Evolutionary conservation across 805 yeast species (phyloP).

Genomic region (Candida schatavii): DNA sequence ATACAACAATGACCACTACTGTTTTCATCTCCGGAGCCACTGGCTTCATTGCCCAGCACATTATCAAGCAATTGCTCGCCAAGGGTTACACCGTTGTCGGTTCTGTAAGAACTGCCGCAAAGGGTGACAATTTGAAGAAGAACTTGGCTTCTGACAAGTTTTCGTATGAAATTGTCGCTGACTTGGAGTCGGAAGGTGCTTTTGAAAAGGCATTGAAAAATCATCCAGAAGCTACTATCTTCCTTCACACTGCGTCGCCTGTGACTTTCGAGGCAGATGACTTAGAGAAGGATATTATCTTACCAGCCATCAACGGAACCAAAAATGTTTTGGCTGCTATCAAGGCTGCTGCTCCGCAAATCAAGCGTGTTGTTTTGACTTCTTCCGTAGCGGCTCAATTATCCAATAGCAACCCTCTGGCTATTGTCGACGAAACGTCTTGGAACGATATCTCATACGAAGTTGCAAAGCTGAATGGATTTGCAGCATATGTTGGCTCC

Average conservation of each 20-base stretch:
- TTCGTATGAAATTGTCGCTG: conserved; percentile 46
- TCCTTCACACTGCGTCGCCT: conserved; percentile 64
- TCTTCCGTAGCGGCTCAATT: conserved; percentile 12
- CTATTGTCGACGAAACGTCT: conserved; percentile 40
- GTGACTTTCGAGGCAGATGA: conserved; percentile 43
- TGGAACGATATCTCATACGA: conserved; percentile 57
- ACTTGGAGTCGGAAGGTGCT: conserved; percentile 43
- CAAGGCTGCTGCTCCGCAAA: conserved; percentile 33
- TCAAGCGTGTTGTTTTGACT: conserved; percentile 2
- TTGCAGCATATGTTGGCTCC: conserved; percentile 54
- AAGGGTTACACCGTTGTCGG: conserved; percentile 45
- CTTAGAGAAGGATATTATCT: conserved; percentile 49
- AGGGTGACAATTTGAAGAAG: conserved; percentile 32
- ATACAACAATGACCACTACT: conserved; percentile 3
- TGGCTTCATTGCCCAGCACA: conserved; percentile 50
- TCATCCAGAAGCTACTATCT: conserved; percentile 50
- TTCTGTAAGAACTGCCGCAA: conserved; percentile 42
- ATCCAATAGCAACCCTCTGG: conserved; percentile 22
- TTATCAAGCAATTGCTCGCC: conserved; percentile 35
- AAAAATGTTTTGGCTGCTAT: conserved; percentile 49
- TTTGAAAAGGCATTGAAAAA: conserved; percentile 44
- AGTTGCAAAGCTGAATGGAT: conserved; percentile 37
- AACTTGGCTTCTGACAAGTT: conserved; percentile 28
- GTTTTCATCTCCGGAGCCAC: conserved; percentile 49
- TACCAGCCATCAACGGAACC: conserved; percentile 58